Evolutionary conservation across 1,284 basidiomycete species (phyloP), one percentile per base, ranked within the genome.

Genomic region (Cryptococcus neoformans): DNA sequence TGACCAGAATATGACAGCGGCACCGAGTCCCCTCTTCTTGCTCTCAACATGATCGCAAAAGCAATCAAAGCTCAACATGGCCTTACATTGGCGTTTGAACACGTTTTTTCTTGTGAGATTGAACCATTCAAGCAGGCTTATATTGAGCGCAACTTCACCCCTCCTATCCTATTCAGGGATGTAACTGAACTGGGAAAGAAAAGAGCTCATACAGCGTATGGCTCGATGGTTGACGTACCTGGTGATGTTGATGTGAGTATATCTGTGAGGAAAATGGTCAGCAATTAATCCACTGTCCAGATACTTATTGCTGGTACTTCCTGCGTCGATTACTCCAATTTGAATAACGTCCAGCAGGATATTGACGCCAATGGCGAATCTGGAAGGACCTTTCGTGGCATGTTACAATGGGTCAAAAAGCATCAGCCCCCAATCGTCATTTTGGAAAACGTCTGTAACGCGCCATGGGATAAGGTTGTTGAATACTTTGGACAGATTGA

Each of bases 81-180:
- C 2, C 69, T 88, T 44, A 80, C 83, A 1, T 79, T 96, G 50
- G 83, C 87, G 39, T 81, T 93, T 59, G 87, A 95, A 67, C 94
- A 97, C 76, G 91, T 96, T 53, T 97, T 97, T 77, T 96, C 93
- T 0, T 96, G 93, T 77, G 93, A 97, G 78, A 96, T 97, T 62
- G 94, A 96, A 72, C 93, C 94, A 1, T 97, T 94, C 83, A 97
- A 97, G 77, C 93, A 97, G 75, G 93, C 93, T 0, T 97, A 97
- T 75, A 97, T 97, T 60, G 94, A 97, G 75, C 84, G 94, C 34
- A 97, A 97, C 76, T 97, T 97, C 73, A 66, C 77, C 3, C 3
- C 75, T 11, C 92, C 93, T 4, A 78, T 96, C 40, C 81, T 97
- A 39, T 97, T 97, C 74, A 85, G 94, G 54, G 94, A 97, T 72